Evolutionary conservation across 139 green algal genomes (phyloP).

Genomic region (Chlorokybus atmophyticus): DNA sequence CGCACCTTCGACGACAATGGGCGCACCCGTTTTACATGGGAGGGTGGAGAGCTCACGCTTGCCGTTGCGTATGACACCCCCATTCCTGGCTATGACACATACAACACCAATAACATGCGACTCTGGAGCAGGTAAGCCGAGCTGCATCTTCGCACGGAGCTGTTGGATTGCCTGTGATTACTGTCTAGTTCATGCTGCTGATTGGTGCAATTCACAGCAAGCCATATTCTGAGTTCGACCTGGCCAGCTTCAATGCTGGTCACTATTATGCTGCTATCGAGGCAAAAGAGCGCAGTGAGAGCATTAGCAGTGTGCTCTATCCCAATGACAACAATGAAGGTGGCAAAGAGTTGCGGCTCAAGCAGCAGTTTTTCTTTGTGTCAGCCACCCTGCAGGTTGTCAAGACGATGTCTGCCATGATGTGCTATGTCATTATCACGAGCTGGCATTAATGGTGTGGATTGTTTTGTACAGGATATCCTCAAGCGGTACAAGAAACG

Average conservation of each 20-base stretch:
- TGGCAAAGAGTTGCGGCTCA: slow-evolving; percentile 94
- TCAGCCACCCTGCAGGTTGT: slow-evolving; percentile 79
- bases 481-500: slow-evolving; percentile 44
- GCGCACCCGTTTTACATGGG: slow-evolving; percentile 69
- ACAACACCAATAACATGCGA: slow-evolving; percentile 96
- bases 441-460: too few species aligned
- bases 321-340: slow-evolving; percentile 93
- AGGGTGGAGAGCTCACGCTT: slow-evolving; percentile 77
- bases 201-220: too few species aligned
- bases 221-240: slow-evolving; percentile 85
- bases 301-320: slow-evolving; percentile 93
- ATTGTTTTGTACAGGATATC: slow-evolving; percentile 36
- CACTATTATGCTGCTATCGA: slow-evolving; percentile 63
- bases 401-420: neutral
- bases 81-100: slow-evolving; percentile 91
- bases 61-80: slow-evolving; percentile 96
- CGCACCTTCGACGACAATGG: slow-evolving; percentile 39
- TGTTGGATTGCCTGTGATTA: too few species aligned
- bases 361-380: slow-evolving; percentile 99
- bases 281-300: slow-evolving; percentile 60
- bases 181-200: too few species aligned
- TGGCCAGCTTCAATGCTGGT: slow-evolving; percentile 96
- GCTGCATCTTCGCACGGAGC: too few species aligned
- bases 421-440: too few species aligned
- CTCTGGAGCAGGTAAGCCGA: slow-evolving; percentile 64